Percentiles rank a stretch among this genome's conserved stretches.
phyloP scores from a whole-genome alignment of 169 alveolate genomes.

The Eimeria tenella region DNA sequence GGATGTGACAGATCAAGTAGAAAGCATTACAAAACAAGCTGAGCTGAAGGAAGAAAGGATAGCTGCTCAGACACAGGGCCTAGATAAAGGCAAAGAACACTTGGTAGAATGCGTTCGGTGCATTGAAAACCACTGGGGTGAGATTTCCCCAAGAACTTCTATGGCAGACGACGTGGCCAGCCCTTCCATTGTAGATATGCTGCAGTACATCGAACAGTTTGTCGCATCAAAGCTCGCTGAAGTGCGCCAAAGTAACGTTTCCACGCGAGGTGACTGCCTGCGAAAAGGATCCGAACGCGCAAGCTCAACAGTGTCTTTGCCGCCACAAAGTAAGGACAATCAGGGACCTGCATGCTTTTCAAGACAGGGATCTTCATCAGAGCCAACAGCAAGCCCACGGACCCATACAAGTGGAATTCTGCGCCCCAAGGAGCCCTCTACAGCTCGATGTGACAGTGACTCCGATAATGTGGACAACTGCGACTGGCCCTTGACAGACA shows the following conservation, averaged over 20 bases:
- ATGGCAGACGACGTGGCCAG: not conserved
- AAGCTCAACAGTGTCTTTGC: not conserved
- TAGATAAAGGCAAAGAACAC: not conserved
- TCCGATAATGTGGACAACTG: not conserved
- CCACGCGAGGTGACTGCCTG: not conserved
- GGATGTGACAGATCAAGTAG: conserved; percentile 22
- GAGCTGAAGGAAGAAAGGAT: not conserved
- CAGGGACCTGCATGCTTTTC: not conserved
- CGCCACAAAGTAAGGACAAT: not conserved
- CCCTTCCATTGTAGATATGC: not conserved
- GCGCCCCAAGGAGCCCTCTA: not conserved
- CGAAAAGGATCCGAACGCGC: not conserved
- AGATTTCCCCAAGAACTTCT: not conserved
- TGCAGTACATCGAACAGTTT: not conserved
- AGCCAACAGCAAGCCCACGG: not conserved
- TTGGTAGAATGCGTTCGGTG: not conserved
- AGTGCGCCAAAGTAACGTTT: not conserved
- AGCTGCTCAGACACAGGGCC: not conserved
- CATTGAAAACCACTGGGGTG: not conserved
- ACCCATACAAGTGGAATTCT: not conserved
- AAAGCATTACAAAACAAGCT: not conserved
- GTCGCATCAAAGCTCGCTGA: not conserved
- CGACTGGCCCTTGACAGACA: not conserved
- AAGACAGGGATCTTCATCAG: not conserved
- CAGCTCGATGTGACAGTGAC: not conserved